Conservation (phyloP, 257 asterid genomes). For the Solanum gracilifrons region DNA sequence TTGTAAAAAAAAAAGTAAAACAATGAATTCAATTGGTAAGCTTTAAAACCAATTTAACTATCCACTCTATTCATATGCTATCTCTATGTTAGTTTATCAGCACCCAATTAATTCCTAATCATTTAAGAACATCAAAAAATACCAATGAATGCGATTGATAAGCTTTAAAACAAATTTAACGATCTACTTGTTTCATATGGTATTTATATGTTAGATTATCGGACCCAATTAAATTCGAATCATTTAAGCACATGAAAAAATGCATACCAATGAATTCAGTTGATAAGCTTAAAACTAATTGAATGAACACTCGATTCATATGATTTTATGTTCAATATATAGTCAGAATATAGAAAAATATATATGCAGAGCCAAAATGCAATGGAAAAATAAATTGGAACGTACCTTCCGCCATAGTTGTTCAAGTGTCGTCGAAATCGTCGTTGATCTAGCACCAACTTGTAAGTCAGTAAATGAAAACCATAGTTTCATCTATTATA, state of each 20-base stretch:
- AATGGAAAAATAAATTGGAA: too few species aligned
- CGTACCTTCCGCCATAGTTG: too few species aligned
- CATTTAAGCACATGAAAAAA: not conserved
- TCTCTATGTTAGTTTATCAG: not conserved
- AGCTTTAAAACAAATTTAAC: too few species aligned
- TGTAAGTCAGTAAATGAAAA: too few species aligned
- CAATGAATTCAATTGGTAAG: not conserved
- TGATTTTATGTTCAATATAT: not conserved
- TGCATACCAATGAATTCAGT: not conserved
- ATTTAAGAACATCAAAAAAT: not conserved
- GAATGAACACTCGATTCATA: not conserved
- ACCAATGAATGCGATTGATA: not conserved
- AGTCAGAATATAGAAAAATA: too few species aligned
- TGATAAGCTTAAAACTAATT: not conserved
- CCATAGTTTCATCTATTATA: too few species aligned
- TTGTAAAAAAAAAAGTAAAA: too few species aligned
- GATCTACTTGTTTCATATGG: not conserved
- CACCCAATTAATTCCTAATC: not conserved
- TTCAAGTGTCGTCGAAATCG: too few species aligned
- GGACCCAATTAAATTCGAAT: not conserved
- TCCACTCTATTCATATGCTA: not conserved
- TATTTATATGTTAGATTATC: not conserved
- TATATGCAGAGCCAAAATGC: not conserved
- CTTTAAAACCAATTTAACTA: not conserved
- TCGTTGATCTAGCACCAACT: too few species aligned